Conservation (phyloP, 208 protist genomes). For the Wallacemonas sp. region DNA sequence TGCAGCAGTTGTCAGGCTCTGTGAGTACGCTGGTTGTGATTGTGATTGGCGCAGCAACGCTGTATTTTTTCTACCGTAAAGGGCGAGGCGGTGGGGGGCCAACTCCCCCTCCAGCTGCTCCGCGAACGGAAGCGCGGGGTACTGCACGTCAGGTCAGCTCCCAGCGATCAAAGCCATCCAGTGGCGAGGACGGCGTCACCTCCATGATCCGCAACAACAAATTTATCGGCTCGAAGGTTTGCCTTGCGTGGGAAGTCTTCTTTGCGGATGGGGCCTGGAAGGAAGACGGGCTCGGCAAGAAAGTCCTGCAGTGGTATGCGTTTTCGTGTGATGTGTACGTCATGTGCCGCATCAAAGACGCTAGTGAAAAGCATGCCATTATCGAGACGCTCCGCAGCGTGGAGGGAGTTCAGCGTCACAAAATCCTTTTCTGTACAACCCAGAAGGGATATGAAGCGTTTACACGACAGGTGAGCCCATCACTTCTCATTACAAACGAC, state of each 20-base stretch:
- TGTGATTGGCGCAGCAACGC: conserved; percentile 53
- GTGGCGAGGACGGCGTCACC: background rate
- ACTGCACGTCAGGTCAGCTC: background rate
- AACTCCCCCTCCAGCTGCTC: conserved; percentile 1
- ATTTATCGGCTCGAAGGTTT: conserved; percentile 60
- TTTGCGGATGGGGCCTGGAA: conserved; percentile 45
- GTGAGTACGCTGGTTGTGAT: conserved; percentile 47
- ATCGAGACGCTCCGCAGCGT: conserved; percentile 43
- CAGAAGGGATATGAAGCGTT: conserved; percentile 85
- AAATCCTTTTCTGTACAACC: conserved; percentile 83
- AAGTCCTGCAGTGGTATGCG: conserved; percentile 43
- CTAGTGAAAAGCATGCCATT: conserved; percentile 51
- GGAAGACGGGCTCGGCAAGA: conserved; percentile 43
- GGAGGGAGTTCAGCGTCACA: conserved; percentile 58
- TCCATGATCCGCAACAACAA: conserved; percentile 32
- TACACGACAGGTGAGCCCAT: conserved; percentile 76
- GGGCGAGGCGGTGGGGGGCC: conserved; percentile 21
- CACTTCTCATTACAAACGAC: conserved; percentile 66
- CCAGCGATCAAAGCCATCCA: background rate
- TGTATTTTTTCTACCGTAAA: conserved; percentile 48
- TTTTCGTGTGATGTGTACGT: conserved; percentile 69
- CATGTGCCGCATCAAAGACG: conserved; percentile 65
- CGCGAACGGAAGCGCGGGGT: background rate
- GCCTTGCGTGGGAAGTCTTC: conserved; percentile 76
- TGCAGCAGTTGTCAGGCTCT: conserved; percentile 39